These are phyloP conservation scores for Paraphaeosphaeria sporulosa DNA, from an alignment of 2,329 filamentous ascomycete genomes.

Conservation along the genomic window DNA sequence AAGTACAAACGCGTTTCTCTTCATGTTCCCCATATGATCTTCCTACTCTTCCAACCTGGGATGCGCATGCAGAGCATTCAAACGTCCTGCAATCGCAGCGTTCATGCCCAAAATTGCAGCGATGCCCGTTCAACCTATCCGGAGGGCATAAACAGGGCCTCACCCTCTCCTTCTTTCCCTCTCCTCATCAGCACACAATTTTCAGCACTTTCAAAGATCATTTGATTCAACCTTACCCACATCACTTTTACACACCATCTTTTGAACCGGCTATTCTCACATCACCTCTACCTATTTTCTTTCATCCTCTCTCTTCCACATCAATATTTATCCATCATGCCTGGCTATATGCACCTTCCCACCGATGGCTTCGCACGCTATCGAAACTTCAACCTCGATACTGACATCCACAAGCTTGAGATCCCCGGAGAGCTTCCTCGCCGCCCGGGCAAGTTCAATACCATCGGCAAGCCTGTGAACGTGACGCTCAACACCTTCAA, in stretches of 20 bases:
- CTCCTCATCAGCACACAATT: constrained; percentile 3
- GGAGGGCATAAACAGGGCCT: constrained; percentile 3
- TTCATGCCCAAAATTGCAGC: not conserved
- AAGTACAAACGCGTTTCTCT: constrained; percentile 34
- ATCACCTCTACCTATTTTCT: not conserved
- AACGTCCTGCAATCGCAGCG: constrained; percentile 10
- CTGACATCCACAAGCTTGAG: constrained; percentile 34
- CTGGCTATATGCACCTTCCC: constrained; percentile 15
- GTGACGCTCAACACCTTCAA: constrained; percentile 76
- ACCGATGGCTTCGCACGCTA: constrained; percentile 23
- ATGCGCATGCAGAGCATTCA: constrained; percentile 7
- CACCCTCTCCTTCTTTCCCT: not conserved
- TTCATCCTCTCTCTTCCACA: not conserved
- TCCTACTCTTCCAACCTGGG: not conserved
- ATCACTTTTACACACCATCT: not conserved
- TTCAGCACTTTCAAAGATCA: not conserved
- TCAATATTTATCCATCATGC: constrained; percentile 20
- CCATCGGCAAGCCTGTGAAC: constrained; percentile 48
- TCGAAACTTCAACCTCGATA: constrained; percentile 30
- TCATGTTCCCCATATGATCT: constrained; percentile 2
- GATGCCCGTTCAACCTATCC: not conserved
- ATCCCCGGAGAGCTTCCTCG: constrained; percentile 37
- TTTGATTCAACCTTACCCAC: not conserved
- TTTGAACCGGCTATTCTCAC: not conserved
- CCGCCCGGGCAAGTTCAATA: constrained; percentile 49